Evolutionary conservation across 768 basidiomycete genomes (phyloP), one percentile per base, ranked within the genome.

Genomic region (Rubroboletus satanas): DNA sequence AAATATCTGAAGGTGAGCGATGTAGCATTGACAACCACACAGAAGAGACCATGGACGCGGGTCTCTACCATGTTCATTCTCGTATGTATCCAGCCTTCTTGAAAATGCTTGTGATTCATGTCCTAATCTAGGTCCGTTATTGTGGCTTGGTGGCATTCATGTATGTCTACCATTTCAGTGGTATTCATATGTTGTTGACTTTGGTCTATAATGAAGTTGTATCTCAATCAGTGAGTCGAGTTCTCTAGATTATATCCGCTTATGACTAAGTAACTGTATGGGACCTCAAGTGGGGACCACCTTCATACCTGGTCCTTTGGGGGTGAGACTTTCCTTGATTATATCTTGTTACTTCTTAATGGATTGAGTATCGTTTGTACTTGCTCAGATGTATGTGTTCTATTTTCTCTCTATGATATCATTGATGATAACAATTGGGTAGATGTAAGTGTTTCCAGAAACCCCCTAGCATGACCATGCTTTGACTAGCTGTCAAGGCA

Each of bases 111-210:
- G 14, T 12, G 6, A 15, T 7, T 29, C 0, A 35, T 8, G 10
- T n/a, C 5, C 11, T 9, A 12, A 28, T 11, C 45, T 47, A 59
- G 58, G 50, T 59, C n/a, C 55, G 55, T 31, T 59, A 59, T 52
- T 12, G 21, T 18, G 58, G 55, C 21, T 7, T 57, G 21, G 23
- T 41, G 6, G 9, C 41, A 17, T 3, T 38, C 15, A 26, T 57
- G 58, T 59, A 52, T 23, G 51, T 7, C 3, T 12, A 44, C 9
- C 7, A 2, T 36, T 23, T 32, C 4, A 11, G 33, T 45, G 4
- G 7, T 38, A 15, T 15, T 26, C 15, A 18, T 43, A 4, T 33
- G 4, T 1, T 3, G 15, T 9, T 45, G 23, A 52, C 15, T n/a
- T 28, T 32, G 6, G 18, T 51, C 28, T 29, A 23, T 26, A 5